Conservation (phyloP, 148 eudicot species). For the Polygonum aviculare region DNA sequence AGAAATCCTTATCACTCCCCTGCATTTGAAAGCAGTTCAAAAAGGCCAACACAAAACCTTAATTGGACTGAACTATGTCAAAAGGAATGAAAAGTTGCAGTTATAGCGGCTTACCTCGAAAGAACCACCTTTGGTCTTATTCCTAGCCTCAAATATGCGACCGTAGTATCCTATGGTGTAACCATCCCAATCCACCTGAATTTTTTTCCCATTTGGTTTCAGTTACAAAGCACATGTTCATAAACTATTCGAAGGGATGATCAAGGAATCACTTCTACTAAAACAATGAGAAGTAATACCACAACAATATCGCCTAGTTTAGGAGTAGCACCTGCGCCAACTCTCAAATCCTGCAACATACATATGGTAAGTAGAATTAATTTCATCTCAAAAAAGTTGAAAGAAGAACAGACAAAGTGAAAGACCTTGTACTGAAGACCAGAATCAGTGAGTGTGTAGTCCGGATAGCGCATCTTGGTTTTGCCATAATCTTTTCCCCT, state of each 20-base stretch:
- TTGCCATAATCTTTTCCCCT: slow-evolving; percentile 97
- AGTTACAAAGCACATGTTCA: not conserved
- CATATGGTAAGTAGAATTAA: slow-evolving; percentile 7
- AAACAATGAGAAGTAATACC: slow-evolving; percentile 27
- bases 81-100: not conserved
- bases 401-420: not conserved
- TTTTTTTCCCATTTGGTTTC: not conserved
- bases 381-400: not conserved
- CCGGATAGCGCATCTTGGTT: slow-evolving; percentile 90
- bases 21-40: slow-evolving; percentile 22
- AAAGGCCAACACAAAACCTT: slow-evolving; percentile 2
- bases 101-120: slow-evolving; percentile 54
- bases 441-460: slow-evolving; percentile 66
- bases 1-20: slow-evolving; percentile 90
- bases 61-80: not conserved
- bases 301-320: slow-evolving; percentile 78
- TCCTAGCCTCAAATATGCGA: slow-evolving; percentile 97
- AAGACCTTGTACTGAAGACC: slow-evolving; percentile 91
- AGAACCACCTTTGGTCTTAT: slow-evolving; percentile 97
- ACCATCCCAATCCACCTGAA: slow-evolving; percentile 98
- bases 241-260: not conserved
- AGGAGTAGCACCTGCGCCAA: slow-evolving; percentile 68
- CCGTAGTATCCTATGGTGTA: slow-evolving; percentile 98
- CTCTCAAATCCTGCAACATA: slow-evolving; percentile 74
- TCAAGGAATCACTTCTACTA: not conserved